These are phyloP conservation scores for Oryza australiensis DNA, from an alignment of 176 grass and related monocot species.

Conservation along the genomic window DNA sequence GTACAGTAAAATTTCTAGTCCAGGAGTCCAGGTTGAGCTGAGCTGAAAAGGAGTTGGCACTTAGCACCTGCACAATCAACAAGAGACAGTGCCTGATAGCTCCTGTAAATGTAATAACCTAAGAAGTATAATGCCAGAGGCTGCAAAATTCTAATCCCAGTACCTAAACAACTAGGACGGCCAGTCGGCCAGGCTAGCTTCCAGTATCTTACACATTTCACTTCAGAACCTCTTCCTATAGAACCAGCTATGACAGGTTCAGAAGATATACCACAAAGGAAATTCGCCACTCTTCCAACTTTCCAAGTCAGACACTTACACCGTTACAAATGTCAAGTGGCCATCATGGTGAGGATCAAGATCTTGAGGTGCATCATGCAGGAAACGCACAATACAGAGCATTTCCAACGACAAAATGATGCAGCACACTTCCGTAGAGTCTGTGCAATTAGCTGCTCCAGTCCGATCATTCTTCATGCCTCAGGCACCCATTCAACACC, in stretches of 20 bases:
- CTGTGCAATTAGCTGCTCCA: not conserved
- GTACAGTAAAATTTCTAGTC: too few relatives aligned
- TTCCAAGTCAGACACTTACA: not conserved
- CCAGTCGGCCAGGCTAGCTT: not conserved
- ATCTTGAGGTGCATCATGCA: slow-evolving; percentile 6
- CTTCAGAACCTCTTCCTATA: not conserved
- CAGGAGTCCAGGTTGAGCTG: too few relatives aligned
- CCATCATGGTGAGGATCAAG: not conserved
- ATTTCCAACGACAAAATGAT: slow-evolving; percentile 7
- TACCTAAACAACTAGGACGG: not conserved
- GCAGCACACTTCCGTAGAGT: not conserved
- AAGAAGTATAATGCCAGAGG: too few relatives aligned
- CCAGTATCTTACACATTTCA: not conserved
- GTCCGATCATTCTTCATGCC: slow-evolving; percentile 7
- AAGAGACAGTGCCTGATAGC: too few relatives aligned
- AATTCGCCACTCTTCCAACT: not conserved
- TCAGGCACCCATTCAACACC: not conserved
- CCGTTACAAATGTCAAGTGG: not conserved
- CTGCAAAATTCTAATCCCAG: not conserved
- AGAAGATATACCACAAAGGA: not conserved
- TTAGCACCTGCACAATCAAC: too few relatives aligned
- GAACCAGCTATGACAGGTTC: not conserved
- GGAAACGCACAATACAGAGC: not conserved
- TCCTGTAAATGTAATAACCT: not conserved
- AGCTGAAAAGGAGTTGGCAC: too few relatives aligned